phyloP scores from a whole-genome alignment of 2,329 filamentous ascomycete species.

The Elsinoe fawcettii region DNA sequence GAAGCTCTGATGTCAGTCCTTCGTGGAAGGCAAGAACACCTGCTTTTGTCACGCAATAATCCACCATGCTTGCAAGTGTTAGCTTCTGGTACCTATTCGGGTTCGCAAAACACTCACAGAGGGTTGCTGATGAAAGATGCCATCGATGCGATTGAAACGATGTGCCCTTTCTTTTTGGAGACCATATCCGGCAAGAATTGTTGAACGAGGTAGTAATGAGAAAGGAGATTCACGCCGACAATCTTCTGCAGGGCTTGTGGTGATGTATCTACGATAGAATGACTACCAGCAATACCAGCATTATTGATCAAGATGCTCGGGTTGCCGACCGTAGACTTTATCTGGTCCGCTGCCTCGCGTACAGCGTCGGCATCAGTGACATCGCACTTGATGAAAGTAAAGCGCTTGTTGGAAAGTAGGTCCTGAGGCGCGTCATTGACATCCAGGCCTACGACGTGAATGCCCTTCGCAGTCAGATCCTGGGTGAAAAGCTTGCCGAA shows the following conservation, averaged over 20 bases:
- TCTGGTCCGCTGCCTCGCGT: constrained; percentile 32
- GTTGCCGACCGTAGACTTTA: constrained; percentile 35
- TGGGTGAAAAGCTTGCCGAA: constrained; percentile 33
- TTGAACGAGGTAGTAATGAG: constrained; percentile 44
- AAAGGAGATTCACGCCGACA: constrained; percentile 47
- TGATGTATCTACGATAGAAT: constrained; percentile 41
- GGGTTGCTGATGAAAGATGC: constrained; percentile 43
- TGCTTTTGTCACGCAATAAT: constrained; percentile 47
- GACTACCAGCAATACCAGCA: constrained; percentile 41
- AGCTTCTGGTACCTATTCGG: neutral
- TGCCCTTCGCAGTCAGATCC: constrained; percentile 30
- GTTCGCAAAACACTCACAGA: constrained; percentile 17
- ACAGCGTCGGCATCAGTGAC: constrained; percentile 43
- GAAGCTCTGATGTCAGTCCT: constrained; percentile 35
- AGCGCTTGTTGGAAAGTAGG: constrained; percentile 27
- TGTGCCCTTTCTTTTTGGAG: constrained; percentile 45
- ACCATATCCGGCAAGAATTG: constrained; percentile 49
- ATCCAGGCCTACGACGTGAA: constrained; percentile 35
- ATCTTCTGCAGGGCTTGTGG: constrained; percentile 40
- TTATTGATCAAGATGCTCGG: constrained; percentile 45
- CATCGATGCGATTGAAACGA: constrained; percentile 49
- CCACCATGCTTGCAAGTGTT: constrained; percentile 36
- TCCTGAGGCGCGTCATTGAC: constrained; percentile 29
- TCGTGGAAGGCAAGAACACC: constrained; percentile 49
- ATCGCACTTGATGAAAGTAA: constrained; percentile 39